Conservation (phyloP, 495 filamentous ascomycete species). For the Penicillium flavigenum region DNA sequence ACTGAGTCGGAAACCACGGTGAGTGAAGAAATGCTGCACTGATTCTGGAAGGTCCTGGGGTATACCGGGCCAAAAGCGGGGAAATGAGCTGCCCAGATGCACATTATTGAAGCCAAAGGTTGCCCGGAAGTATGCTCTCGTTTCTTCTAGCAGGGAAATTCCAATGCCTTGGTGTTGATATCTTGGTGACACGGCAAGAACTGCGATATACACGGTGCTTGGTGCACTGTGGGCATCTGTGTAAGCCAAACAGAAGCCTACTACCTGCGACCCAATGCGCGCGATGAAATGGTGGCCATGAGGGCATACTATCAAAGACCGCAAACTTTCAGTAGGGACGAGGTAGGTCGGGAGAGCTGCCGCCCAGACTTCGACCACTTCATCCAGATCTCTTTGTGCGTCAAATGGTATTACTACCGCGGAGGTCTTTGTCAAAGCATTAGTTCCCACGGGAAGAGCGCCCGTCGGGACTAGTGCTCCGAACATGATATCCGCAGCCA, state of each 20-base stretch:
- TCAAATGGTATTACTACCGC: constrained; percentile 23
- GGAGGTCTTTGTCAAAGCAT: constrained; percentile 16
- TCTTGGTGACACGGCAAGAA: constrained; percentile 42
- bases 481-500: constrained; percentile 45
- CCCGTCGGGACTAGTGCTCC: constrained; percentile 34
- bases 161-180: constrained; percentile 46
- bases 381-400: constrained; percentile 31
- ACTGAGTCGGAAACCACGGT: constrained; percentile 44
- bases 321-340: constrained; percentile 31
- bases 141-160: constrained; percentile 39
- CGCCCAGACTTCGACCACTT: constrained; percentile 37
- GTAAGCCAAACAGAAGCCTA: constrained; percentile 48
- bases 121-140: constrained; percentile 30
- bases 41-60: constrained; percentile 39
- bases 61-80: constrained; percentile 51
- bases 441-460: constrained; percentile 36
- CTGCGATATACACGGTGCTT: constrained; percentile 36
- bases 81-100: constrained; percentile 45
- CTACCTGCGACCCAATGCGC: constrained; percentile 26
- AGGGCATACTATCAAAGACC: constrained; percentile 25
- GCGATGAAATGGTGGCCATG: constrained; percentile 42
- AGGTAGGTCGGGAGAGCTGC: constrained; percentile 43
- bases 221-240: constrained; percentile 25
- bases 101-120: constrained; percentile 27
- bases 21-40: constrained; percentile 44